These are phyloP conservation scores for Elaphomyces granulatus DNA, from an alignment of 495 filamentous ascomycete genomes.

Conservation along the genomic window DNA sequence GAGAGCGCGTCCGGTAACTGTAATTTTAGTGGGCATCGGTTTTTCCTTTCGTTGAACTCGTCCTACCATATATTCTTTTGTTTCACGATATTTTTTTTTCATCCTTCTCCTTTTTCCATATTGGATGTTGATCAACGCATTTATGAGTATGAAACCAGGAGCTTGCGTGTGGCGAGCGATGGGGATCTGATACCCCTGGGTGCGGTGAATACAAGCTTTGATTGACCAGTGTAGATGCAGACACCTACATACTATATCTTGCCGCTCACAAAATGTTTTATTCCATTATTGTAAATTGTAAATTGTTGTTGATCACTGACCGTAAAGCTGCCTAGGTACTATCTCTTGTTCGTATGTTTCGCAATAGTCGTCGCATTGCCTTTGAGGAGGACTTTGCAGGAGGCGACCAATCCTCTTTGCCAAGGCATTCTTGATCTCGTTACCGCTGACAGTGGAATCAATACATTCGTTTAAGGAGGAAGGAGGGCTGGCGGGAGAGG, in stretches of 20 bases:
- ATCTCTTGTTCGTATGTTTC: too few species aligned
- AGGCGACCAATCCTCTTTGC: too few species aligned
- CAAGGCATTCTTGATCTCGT: too few species aligned
- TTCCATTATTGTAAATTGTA: too few species aligned
- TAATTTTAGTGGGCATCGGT: conserved; percentile 18
- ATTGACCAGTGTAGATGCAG: neutral
- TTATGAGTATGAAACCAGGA: conserved; percentile 3
- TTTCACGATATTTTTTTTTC: conserved; percentile 2
- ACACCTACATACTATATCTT: neutral
- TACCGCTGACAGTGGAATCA: too few species aligned
- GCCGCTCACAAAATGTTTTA: too few species aligned
- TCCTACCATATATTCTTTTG: conserved; percentile 11
- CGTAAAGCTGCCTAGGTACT: too few species aligned
- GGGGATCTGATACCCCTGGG: neutral
- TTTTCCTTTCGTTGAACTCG: conserved; percentile 4
- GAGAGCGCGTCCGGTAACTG: conserved; percentile 11
- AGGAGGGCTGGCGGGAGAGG: too few species aligned
- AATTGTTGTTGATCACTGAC: too few species aligned
- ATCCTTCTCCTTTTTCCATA: neutral
- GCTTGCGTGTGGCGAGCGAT: neutral
- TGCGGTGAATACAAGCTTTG: neutral
- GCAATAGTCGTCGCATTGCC: too few species aligned
- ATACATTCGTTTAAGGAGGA: too few species aligned
- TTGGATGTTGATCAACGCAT: conserved; percentile 4
- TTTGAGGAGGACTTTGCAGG: too few species aligned